phyloP scores from a whole-genome alignment of 139 green algal species.

The Tetraselmis chui region DNA sequence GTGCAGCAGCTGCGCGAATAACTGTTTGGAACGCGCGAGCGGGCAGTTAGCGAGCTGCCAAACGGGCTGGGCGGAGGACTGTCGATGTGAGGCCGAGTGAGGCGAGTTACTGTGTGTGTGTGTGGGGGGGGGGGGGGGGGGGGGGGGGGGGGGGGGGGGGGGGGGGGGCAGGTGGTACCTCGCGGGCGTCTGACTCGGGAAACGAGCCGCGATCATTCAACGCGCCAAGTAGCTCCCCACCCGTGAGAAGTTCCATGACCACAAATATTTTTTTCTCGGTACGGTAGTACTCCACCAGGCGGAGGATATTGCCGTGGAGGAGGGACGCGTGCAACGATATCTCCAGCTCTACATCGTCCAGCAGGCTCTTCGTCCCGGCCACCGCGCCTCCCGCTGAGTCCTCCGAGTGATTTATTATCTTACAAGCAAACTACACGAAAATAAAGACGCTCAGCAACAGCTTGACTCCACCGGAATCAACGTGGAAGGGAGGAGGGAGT shows the following conservation, averaged over 20 bases:
- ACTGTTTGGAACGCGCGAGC: no score
- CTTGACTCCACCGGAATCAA: neutral
- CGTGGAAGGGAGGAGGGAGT: neutral
- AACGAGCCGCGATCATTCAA: neutral
- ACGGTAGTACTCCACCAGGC: neutral
- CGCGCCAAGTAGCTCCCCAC: neutral
- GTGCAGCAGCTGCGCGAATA: neutral
- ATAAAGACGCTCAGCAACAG: neutral
- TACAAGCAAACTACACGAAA: neutral
- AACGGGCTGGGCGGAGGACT: no score
- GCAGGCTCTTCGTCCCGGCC: neutral
- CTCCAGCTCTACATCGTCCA: neutral
- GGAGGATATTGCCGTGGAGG: neutral
- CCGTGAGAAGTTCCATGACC: neutral
- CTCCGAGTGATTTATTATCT: neutral
- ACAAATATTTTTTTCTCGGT: neutral
- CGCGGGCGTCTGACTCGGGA: neutral
- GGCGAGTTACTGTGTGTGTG: no score
- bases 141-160: no score
- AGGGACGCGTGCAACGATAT: neutral
- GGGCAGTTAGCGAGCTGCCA: neutral
- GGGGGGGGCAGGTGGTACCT: neutral
- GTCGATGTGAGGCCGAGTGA: no score
- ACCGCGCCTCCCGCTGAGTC: neutral
- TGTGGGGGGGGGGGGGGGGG: no score